Evolutionary conservation across 148 eudicot genomes (phyloP).

Genomic region (Euryodendron excelsum): DNA sequence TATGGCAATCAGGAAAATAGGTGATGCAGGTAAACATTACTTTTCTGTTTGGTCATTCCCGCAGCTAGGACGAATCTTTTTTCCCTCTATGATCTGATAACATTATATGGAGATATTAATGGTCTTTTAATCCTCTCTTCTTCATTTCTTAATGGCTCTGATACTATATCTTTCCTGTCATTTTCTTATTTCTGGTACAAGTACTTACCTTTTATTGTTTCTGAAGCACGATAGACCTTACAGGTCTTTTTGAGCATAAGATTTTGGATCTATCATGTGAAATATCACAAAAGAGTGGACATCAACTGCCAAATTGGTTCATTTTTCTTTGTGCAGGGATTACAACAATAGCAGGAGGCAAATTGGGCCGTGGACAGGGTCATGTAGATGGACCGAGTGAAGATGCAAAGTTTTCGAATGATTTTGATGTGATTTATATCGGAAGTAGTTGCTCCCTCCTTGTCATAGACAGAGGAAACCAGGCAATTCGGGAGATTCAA

Average conservation of each 20-base stretch:
- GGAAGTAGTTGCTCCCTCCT: slow-evolving; percentile 98
- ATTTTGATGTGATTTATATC: slow-evolving; percentile 88
- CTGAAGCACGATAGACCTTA: background rate
- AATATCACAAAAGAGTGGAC: background rate
- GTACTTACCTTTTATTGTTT: background rate
- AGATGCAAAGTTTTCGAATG: slow-evolving; percentile 96
- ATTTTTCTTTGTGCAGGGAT: slow-evolving; percentile 46
- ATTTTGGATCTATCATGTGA: background rate
- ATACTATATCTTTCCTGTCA: background rate
- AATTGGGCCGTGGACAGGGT: slow-evolving; percentile 70
- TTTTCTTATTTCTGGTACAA: background rate
- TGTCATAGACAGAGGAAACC: slow-evolving; percentile 90
- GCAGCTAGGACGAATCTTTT: background rate
- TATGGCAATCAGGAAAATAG: slow-evolving; percentile 90
- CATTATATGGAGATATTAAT: background rate
- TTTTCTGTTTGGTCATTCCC: background rate
- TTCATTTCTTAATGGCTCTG: background rate
- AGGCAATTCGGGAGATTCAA: slow-evolving; percentile 90
- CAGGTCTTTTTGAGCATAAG: background rate
- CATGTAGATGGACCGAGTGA: slow-evolving; percentile 99
- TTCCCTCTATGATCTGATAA: background rate
- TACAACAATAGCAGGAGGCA: slow-evolving; percentile 98
- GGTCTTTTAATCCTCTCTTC: background rate
- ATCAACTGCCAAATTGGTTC: slow-evolving; percentile 7
- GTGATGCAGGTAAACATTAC: slow-evolving; percentile 65